Percentiles rank a stretch among this genome's conserved stretches.
Conservation (phyloP, 306 rosid species). For the Spatholobus suberectus region DNA sequence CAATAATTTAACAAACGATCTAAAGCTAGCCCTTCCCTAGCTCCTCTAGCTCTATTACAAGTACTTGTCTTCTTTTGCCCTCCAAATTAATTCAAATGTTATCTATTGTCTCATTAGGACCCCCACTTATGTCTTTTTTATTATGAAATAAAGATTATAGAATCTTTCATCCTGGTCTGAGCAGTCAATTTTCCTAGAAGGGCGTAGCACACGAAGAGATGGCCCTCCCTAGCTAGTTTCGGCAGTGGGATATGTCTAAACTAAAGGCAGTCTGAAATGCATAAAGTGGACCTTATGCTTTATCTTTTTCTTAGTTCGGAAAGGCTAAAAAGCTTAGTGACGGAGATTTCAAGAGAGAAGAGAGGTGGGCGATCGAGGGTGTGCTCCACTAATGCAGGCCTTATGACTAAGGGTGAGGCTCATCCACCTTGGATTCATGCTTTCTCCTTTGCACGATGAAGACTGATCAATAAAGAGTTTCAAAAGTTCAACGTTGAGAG, state of each 20-base stretch:
- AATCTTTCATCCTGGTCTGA: background rate
- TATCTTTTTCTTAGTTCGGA: conserved; percentile 35
- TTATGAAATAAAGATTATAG: background rate
- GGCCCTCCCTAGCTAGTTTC: conserved; percentile 37
- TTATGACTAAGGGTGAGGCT: conserved; percentile 34
- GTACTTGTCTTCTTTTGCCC: conserved; percentile 13
- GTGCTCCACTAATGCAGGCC: conserved; percentile 53
- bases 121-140: background rate
- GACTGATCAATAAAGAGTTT: conserved; percentile 42
- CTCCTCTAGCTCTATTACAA: background rate
- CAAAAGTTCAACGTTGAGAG: conserved; percentile 29
- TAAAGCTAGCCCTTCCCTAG: background rate
- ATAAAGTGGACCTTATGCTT: conserved; percentile 46
- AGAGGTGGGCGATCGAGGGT: no score
- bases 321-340: conserved; percentile 41
- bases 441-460: conserved; percentile 48
- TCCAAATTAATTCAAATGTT: conserved; percentile 22
- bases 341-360: conserved; percentile 21
- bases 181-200: conserved; percentile 11
- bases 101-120: background rate
- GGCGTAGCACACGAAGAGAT: conserved; percentile 23
- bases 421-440: conserved; percentile 34
- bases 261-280: conserved; percentile 43
- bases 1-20: background rate
- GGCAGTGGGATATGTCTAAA: conserved; percentile 45